Evolutionary conservation across 352 stramenopile species (phyloP).

Genomic region (Plasmopara halstedii): DNA sequence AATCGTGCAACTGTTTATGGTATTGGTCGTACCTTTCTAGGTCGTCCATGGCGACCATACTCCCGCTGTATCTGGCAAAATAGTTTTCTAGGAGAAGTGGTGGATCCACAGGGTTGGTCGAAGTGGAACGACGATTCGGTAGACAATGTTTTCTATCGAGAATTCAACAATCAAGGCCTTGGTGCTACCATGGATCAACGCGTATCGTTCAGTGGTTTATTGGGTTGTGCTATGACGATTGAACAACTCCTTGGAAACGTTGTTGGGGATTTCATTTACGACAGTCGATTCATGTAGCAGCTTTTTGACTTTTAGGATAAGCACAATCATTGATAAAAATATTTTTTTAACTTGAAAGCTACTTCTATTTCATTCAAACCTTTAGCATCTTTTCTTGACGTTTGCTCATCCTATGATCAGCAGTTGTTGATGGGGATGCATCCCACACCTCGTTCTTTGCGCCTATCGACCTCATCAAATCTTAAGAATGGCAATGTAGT

Average conservation of each 20-base stretch:
- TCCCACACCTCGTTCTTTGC: no score
- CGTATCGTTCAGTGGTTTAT: constrained; percentile 3
- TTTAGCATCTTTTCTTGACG: no score
- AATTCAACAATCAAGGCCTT: constrained; percentile 8
- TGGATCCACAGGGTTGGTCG: constrained; percentile 3
- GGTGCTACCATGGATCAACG: constrained; percentile 2
- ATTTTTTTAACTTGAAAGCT: no score
- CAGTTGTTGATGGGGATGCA: no score
- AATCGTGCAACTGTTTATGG: constrained; percentile 2
- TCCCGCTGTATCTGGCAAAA: constrained; percentile 3
- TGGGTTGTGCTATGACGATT: neutral
- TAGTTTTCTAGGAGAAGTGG: constrained; percentile 3
- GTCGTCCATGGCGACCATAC: constrained; percentile 7
- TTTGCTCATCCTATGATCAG: no score
- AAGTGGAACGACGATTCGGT: constrained; percentile 1
- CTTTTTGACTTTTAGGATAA: no score
- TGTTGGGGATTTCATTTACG: neutral
- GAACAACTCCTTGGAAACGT: constrained; percentile 1
- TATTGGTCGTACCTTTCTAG: constrained; percentile 1
- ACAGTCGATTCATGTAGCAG: neutral
- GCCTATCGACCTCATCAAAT: no score
- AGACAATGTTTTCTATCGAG: constrained; percentile 7
- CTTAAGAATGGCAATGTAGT: no score
- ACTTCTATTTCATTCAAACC: no score
- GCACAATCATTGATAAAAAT: no score